Evolutionary conservation across 352 stramenopile genomes (phyloP).

Genomic region (Globisporangium mamillatum): DNA sequence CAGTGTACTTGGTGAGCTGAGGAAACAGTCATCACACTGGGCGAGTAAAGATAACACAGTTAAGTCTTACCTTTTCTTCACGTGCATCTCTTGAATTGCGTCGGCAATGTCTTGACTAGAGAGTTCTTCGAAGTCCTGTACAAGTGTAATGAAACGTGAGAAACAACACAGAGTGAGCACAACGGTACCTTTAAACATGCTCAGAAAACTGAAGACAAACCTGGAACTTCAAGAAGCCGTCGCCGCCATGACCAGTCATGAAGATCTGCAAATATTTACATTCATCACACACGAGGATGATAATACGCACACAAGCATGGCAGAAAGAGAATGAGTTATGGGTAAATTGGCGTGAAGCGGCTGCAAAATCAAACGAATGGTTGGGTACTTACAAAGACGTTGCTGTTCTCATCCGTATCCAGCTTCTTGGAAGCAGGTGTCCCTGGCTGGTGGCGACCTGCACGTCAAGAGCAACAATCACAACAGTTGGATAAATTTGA

Average conservation of each 20-base stretch:
- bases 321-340: slow-evolving; percentile 4
- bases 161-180: not conserved
- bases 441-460: slow-evolving; percentile 84
- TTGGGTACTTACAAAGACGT: slow-evolving; percentile 81
- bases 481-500: not conserved
- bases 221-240: slow-evolving; percentile 99
- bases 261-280: slow-evolving; percentile 50
- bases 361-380: not conserved
- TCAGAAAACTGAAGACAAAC: slow-evolving; percentile 62
- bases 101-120: slow-evolving; percentile 93
- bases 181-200: not conserved
- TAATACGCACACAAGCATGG: not conserved
- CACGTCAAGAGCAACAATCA: not conserved
- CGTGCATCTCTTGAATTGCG: slow-evolving; percentile 93
- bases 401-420: slow-evolving; percentile 88
- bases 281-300: not conserved
- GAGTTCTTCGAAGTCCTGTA: slow-evolving; percentile 93
- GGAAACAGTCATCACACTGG: too few species aligned
- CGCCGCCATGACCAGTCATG: slow-evolving; percentile 94
- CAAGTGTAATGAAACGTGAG: not conserved
- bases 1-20: not conserved
- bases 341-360: not conserved
- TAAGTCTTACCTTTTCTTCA: slow-evolving; percentile 75
- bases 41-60: not conserved
- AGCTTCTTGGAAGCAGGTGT: slow-evolving; percentile 88